These are phyloP conservation scores for Claviceps capensis DNA, from an alignment of 2,329 filamentous ascomycete species.

Conservation along the genomic window DNA sequence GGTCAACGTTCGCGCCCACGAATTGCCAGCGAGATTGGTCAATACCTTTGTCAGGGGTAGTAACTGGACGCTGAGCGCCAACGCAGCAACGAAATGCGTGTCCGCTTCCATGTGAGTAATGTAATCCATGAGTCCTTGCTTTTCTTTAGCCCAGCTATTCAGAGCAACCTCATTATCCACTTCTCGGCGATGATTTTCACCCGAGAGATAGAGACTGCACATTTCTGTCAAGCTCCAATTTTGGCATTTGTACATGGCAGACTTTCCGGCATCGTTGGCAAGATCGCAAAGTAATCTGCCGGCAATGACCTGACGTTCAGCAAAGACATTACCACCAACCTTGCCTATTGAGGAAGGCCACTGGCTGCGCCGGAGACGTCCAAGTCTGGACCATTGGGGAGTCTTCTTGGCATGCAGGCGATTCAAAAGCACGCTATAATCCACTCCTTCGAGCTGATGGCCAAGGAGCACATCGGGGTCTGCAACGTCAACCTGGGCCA, in stretches of 20 bases:
- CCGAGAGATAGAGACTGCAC: constrained; percentile 77
- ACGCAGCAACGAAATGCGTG: constrained; percentile 87
- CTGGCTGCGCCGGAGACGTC: constrained; percentile 64
- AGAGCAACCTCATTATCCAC: constrained; percentile 80
- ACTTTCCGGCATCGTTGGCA: constrained; percentile 93
- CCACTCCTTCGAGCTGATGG: constrained; percentile 92
- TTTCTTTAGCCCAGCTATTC: constrained; percentile 65
- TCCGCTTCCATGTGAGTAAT: constrained; percentile 88
- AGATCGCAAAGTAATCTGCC: constrained; percentile 87
- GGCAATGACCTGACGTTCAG: constrained; percentile 77
- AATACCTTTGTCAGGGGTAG: constrained; percentile 87
- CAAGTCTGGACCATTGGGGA: constrained; percentile 87
- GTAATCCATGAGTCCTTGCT: constrained; percentile 83
- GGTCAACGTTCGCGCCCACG: constrained; percentile 90
- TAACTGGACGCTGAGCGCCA: constrained; percentile 82
- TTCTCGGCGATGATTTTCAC: constrained; percentile 60
- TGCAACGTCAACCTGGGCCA: constrained; percentile 74
- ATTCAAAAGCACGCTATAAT: constrained; percentile 81
- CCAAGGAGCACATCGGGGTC: constrained; percentile 92
- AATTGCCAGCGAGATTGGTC: constrained; percentile 94
- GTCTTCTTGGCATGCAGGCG: constrained; percentile 83
- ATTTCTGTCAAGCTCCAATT: constrained; percentile 98
- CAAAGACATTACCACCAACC: constrained; percentile 79
- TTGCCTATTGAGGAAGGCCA: constrained; percentile 86
- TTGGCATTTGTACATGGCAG: constrained; percentile 91